Evolutionary conservation across 139 green algal species (phyloP).

Genomic region (Haematococcus sp.): DNA sequence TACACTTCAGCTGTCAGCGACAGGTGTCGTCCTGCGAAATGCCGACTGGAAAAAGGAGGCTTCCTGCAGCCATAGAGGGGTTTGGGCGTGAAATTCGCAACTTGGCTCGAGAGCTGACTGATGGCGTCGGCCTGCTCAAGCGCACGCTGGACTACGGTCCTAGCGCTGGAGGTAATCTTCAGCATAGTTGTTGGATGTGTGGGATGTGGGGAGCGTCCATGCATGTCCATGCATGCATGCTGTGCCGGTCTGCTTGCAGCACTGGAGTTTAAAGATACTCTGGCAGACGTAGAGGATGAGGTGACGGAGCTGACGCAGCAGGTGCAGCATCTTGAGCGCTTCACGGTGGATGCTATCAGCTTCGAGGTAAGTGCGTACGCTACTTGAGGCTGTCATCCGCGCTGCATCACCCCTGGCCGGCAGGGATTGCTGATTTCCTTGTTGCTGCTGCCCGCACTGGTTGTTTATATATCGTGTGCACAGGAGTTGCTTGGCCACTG

Average conservation of each 20-base stretch:
- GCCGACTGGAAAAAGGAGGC: neutral
- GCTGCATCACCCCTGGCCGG: too few relatives aligned
- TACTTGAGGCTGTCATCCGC: neutral
- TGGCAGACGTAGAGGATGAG: constrained; percentile 27
- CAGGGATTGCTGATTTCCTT: too few relatives aligned
- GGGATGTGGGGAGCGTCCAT: neutral
- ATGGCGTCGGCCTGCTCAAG: constrained; percentile 11
- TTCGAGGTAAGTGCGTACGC: constrained; percentile 23
- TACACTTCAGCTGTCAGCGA: neutral
- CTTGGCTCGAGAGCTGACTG: neutral
- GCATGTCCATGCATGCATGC: neutral
- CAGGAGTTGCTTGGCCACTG: constrained; percentile 44
- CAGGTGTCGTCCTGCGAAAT: neutral
- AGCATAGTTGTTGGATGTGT: neutral
- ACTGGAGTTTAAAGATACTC: constrained; percentile 15
- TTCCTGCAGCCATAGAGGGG: neutral
- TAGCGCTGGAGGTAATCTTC: constrained; percentile 17
- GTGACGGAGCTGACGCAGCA: constrained; percentile 22
- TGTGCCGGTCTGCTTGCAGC: constrained; percentile 6
- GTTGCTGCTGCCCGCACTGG: too few relatives aligned
- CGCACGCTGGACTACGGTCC: constrained; percentile 16
- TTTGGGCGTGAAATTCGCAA: neutral
- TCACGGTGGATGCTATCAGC: constrained; percentile 23
- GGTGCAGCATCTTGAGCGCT: constrained; percentile 27
- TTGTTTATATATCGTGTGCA: too few relatives aligned